Percentiles rank a stretch among this genome's conserved stretches.
phyloP scores from a whole-genome alignment of 31 red algal genomes.

The Endocladia muricata region DNA sequence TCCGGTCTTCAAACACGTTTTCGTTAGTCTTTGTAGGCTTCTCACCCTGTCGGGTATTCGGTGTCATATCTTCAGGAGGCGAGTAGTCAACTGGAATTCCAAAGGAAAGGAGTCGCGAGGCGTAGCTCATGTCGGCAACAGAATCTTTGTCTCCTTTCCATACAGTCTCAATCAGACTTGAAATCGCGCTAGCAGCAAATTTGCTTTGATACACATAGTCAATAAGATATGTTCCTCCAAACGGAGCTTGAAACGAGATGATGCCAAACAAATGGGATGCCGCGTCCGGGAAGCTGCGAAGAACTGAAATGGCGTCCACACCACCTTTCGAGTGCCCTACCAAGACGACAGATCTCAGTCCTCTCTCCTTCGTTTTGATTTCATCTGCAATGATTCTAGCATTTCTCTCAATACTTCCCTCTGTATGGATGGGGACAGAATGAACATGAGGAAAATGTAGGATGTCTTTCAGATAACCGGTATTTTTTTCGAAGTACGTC shows the following conservation, averaged over 20 bases:
- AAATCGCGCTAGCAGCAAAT: slow-evolving; percentile 36
- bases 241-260: slow-evolving; percentile 70
- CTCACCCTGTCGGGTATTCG: not conserved
- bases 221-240: slow-evolving; percentile 62
- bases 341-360: slow-evolving; percentile 49
- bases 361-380: slow-evolving; percentile 29
- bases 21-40: not conserved
- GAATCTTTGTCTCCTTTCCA: slow-evolving; percentile 57
- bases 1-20: not conserved
- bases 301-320: slow-evolving; percentile 38
- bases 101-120: slow-evolving; percentile 29
- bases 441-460: slow-evolving; percentile 30
- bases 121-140: slow-evolving; percentile 58
- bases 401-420: slow-evolving; percentile 62
- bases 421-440: slow-evolving; percentile 59
- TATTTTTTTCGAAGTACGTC: slow-evolving; percentile 59
- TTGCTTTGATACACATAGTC: slow-evolving; percentile 48
- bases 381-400: slow-evolving; percentile 30
- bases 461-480: slow-evolving; percentile 35
- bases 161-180: slow-evolving; percentile 26
- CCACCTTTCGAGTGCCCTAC: slow-evolving; percentile 77
- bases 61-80: not conserved
- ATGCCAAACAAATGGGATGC: slow-evolving; percentile 45
- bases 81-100: slow-evolving; percentile 7
- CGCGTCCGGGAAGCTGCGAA: slow-evolving; percentile 31